Conservation (phyloP, 2,329 filamentous ascomycete genomes). For the Venturia effusa region DNA sequence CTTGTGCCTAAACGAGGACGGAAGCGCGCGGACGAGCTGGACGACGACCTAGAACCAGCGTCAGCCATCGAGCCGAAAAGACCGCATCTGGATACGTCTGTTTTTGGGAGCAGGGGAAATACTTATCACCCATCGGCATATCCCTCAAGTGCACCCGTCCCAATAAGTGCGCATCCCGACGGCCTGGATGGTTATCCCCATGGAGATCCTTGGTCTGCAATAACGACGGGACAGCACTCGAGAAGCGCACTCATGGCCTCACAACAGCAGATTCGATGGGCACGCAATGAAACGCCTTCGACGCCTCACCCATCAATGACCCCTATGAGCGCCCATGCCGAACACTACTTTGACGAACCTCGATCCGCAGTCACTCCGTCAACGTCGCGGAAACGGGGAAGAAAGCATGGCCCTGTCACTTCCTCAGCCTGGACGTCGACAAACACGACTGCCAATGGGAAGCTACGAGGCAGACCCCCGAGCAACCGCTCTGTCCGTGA, state of each 20-base stretch:
- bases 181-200: conserved; percentile 34
- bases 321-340: conserved; percentile 43
- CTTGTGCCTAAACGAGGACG: conserved; percentile 51
- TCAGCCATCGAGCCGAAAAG: conserved; percentile 41
- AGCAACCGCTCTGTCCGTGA: conserved; percentile 57
- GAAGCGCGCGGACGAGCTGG: conserved; percentile 48
- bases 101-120: conserved; percentile 24
- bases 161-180: conserved; percentile 45
- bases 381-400: conserved; percentile 38
- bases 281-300: conserved; percentile 46
- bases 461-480: conserved; percentile 69
- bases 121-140: conserved; percentile 35
- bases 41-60: conserved; percentile 43
- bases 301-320: conserved; percentile 68
- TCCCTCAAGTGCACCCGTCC: conserved; percentile 37
- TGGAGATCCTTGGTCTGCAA: conserved; percentile 35
- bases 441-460: conserved; percentile 51
- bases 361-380: conserved; percentile 64
- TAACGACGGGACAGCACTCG: conserved; percentile 25
- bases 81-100: conserved; percentile 47
- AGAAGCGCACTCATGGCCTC: conserved; percentile 28
- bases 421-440: conserved; percentile 80
- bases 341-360: conserved; percentile 49
- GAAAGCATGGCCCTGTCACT: conserved; percentile 73
- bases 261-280: conserved; percentile 35